Evolutionary conservation across 2,329 filamentous ascomycete species (phyloP).

Genomic region (Colletotrichum agaves): DNA sequence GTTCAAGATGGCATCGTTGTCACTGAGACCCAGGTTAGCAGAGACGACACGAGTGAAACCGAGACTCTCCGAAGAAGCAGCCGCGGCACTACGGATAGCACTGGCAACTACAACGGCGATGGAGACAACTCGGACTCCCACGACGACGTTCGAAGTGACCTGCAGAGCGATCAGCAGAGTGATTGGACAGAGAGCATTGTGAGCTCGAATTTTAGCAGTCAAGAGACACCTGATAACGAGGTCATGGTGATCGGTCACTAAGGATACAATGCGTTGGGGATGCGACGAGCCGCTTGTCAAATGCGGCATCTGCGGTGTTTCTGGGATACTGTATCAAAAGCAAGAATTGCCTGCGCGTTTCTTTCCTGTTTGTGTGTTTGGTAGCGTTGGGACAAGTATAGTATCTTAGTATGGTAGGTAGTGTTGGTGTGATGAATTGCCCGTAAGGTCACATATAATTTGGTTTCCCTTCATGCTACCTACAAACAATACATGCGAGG

Average conservation of each 20-base stretch:
- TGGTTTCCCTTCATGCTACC: background rate
- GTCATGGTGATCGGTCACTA: constrained; percentile 48
- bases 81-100: constrained; percentile 56
- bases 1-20: constrained; percentile 9
- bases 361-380: constrained; percentile 24
- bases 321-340: constrained; percentile 19
- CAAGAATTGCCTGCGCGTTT: constrained; percentile 7
- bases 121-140: constrained; percentile 47
- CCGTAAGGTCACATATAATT: constrained; percentile 6
- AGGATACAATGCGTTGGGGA: background rate
- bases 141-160: constrained; percentile 45
- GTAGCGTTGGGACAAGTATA: background rate
- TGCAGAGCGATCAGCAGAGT: constrained; percentile 25
- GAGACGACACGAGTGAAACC: constrained; percentile 60
- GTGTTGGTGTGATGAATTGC: background rate
- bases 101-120: constrained; percentile 51
- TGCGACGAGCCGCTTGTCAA: background rate
- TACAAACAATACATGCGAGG: background rate
- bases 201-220: constrained; percentile 28
- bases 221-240: constrained; percentile 39
- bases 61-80: constrained; percentile 59
- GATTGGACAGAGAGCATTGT: constrained; percentile 60
- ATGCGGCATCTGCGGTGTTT: constrained; percentile 8
- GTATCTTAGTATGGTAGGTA: constrained; percentile 9
- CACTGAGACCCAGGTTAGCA: constrained; percentile 37